Percentiles rank a stretch among this genome's conserved stretches.
phyloP scores from a whole-genome alignment of 805 yeast genomes.

The Wickerhamomyces bovis region DNA sequence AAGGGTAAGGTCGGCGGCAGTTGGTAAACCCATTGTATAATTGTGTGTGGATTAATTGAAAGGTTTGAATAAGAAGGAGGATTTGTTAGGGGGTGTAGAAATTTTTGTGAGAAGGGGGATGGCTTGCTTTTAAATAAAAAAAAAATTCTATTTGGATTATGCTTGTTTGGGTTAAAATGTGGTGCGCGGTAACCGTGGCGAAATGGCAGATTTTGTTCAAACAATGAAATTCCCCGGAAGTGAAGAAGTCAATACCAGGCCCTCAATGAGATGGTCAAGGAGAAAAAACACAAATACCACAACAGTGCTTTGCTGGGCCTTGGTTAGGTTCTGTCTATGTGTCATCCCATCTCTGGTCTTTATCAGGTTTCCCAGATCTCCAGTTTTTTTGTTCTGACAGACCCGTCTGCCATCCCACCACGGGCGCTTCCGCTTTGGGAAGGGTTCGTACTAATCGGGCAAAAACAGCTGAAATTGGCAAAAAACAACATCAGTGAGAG shows the following conservation, averaged over 20 bases:
- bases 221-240: too few species aligned
- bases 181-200: not conserved
- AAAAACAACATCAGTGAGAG: not conserved
- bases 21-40: not conserved
- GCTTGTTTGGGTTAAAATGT: not conserved
- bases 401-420: not conserved
- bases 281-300: not conserved
- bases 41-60: not conserved
- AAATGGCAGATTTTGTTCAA: not conserved
- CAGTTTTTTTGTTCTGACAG: too few species aligned
- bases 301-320: not conserved
- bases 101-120: not conserved
- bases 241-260: too few species aligned
- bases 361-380: too few species aligned
- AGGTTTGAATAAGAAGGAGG: too few species aligned
- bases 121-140: not conserved
- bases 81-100: not conserved
- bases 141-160: not conserved
- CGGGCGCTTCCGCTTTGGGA: not conserved
- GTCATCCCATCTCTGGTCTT: too few species aligned
- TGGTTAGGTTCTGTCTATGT: too few species aligned
- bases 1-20: constrained; percentile 66
- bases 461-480: not conserved
- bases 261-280: too few species aligned
- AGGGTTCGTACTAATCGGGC: not conserved